These are phyloP conservation scores for Ustilago loliicola DNA, from an alignment of 1,284 basidiomycete species.

Conservation along the genomic window DNA sequence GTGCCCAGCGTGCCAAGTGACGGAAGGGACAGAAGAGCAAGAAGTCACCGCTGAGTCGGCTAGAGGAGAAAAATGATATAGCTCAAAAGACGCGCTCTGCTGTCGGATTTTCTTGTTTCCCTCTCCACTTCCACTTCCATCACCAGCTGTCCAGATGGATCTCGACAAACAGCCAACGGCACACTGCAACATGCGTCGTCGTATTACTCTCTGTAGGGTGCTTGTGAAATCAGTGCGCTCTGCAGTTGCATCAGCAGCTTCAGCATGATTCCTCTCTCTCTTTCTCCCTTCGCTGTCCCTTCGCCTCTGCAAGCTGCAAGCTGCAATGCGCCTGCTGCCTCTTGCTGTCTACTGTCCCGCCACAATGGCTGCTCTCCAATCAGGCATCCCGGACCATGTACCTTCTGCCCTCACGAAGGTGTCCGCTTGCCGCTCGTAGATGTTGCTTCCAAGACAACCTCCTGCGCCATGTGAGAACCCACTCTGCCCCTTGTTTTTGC, in stretches of 20 bases:
- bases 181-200: neutral
- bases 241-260: neutral
- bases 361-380: neutral
- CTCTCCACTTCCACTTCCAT: neutral
- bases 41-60: neutral
- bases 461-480: constrained; percentile 6
- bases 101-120: neutral
- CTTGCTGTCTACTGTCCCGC: neutral
- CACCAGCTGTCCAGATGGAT: neutral
- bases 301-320: neutral
- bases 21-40: neutral
- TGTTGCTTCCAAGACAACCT: constrained; percentile 11
- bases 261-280: neutral
- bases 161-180: neutral
- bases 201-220: no score
- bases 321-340: constrained; percentile 6
- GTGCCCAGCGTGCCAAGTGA: neutral
- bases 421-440: constrained; percentile 4
- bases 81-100: constrained; percentile 29
- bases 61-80: constrained; percentile 36
- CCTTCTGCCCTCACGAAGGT: neutral
- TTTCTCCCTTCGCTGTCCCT: neutral
- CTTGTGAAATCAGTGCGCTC: no score
- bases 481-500: neutral
- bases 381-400: neutral